A percentile compares a stretch with the other conserved stretches of the same genome.
These are phyloP conservation scores for Boletus fagicola DNA, from an alignment of 768 basidiomycete genomes.

Conservation along the genomic window DNA sequence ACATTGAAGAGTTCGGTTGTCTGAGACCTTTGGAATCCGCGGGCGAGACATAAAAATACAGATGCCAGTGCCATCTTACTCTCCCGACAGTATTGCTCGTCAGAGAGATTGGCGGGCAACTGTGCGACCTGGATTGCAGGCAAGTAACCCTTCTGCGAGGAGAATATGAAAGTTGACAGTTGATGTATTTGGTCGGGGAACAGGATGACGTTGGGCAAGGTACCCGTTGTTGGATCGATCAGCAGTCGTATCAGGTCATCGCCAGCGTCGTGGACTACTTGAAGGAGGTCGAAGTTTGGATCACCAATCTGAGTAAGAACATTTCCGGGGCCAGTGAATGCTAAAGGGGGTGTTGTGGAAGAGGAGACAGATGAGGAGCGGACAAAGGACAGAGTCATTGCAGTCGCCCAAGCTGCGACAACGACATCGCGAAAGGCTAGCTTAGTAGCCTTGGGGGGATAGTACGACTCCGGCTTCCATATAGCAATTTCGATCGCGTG, in stretches of 20 bases:
- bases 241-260: conserved; percentile 34
- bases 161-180: conserved; percentile 38
- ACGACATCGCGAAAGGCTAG: conserved; percentile 40
- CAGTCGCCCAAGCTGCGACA: conserved; percentile 38
- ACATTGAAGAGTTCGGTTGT: conserved; percentile 23
- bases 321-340: conserved; percentile 23
- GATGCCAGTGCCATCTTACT: conserved; percentile 37
- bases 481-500: conserved; percentile 43
- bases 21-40: conserved; percentile 39
- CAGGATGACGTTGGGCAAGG: conserved; percentile 42
- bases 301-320: conserved; percentile 28
- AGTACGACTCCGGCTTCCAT: conserved; percentile 27
- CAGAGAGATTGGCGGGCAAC: conserved; percentile 26
- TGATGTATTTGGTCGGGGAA: conserved; percentile 40
- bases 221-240: conserved; percentile 35
- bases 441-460: conserved; percentile 13
- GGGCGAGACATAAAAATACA: conserved; percentile 45
- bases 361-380: conserved; percentile 22
- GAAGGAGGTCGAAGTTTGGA: conserved; percentile 37
- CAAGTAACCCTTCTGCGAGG: conserved; percentile 32
- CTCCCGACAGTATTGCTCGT: conserved; percentile 25
- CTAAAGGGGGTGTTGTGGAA: conserved; percentile 19
- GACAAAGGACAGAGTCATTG: conserved; percentile 30
- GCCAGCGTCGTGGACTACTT: conserved; percentile 35
- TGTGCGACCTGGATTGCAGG: conserved; percentile 32